These are phyloP conservation scores for cucumber (Cucumis sativus) DNA, from an alignment of 306 rosid genomes.

Conservation along the genomic window Cucumber_9930_V3 NC_026660.2:17787001-17787500, in stretches of 20 bases:
- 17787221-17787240: conserved; percentile 21
- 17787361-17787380: conserved; percentile 60
- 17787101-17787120: conserved; percentile 73
- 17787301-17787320: not conserved
- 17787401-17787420: conserved; percentile 63
- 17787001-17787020: conserved; percentile 1
- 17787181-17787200: conserved; percentile 94
- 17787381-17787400: conserved; percentile 91
- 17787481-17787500: not conserved
- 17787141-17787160: conserved; percentile 91
- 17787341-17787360: not conserved
- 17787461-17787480: conserved; percentile 35
- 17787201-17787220: conserved; percentile 94
- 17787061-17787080: conserved; percentile 98
- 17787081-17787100: conserved; percentile 92
- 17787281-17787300: not conserved
- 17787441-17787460: conserved; percentile 36
- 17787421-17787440: conserved; percentile 62
- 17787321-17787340: not conserved
- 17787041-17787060: conserved; percentile 58
- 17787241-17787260: not conserved
- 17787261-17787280: conserved; percentile 2
- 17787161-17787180: conserved; percentile 55
- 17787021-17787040: conserved; percentile 93
- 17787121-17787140: conserved; percentile 89